A percentile compares a stretch with the other conserved stretches of the same genome.
Conservation (phyloP, 495 filamentous ascomycete genomes). For the Neurospora cerealis region DNA sequence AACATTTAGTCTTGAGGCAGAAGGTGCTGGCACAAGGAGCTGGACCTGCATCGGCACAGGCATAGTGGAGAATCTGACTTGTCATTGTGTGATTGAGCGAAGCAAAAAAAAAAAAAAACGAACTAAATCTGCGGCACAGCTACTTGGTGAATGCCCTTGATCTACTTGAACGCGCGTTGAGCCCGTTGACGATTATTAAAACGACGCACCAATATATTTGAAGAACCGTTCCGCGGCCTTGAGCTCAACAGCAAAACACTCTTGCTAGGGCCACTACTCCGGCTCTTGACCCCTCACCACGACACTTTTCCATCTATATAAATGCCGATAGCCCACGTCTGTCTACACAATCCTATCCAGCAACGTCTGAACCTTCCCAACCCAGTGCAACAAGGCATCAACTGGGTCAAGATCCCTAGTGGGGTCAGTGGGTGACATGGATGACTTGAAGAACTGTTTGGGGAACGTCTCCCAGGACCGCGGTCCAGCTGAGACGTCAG, state of each 20-base stretch:
- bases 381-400: conserved; percentile 9
- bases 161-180: neutral
- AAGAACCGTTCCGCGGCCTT: neutral
- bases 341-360: conserved; percentile 1
- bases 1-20: conserved; percentile 42
- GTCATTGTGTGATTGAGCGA: conserved; percentile 2
- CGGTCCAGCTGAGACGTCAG: neutral
- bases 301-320: neutral
- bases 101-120: neutral
- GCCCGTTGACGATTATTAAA: neutral
- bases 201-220: neutral
- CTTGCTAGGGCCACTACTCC: neutral
- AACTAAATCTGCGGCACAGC: neutral
- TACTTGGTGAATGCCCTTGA: neutral
- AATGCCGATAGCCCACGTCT: neutral
- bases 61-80: neutral
- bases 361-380: conserved; percentile 9
- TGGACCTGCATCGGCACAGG: conserved; percentile 3
- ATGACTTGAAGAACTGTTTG: conserved; percentile 2
- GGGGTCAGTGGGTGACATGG: neutral
- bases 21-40: conserved; percentile 35
- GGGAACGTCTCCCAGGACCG: conserved; percentile 11
- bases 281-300: neutral
- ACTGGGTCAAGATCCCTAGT: neutral
- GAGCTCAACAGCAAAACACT: neutral